phyloP scores from a whole-genome alignment of 2,329 filamentous ascomycete species.

The Magnaporthiopsis incrustans region DNA sequence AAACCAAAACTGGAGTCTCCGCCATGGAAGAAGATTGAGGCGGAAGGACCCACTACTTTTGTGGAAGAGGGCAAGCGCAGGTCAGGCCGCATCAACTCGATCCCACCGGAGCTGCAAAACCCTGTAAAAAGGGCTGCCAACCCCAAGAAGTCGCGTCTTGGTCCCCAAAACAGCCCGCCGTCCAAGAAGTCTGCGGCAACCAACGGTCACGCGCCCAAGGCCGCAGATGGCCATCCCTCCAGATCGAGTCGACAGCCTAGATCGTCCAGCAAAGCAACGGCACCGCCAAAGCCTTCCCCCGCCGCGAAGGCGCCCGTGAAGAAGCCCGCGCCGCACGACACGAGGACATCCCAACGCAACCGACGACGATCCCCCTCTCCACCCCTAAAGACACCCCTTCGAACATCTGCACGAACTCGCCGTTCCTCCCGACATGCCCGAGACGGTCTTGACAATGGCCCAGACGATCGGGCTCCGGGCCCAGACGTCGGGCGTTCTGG shows the following conservation, averaged over 20 bases:
- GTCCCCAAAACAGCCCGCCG: slow-evolving; percentile 25
- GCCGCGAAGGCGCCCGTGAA: slow-evolving; percentile 6
- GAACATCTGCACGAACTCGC: slow-evolving; percentile 33
- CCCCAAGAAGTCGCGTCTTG: slow-evolving; percentile 26
- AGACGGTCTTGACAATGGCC: slow-evolving; percentile 19
- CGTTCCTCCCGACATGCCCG: slow-evolving; percentile 31
- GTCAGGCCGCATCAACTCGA: slow-evolving; percentile 54
- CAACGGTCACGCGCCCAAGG: slow-evolving; percentile 21
- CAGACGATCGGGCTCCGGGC: slow-evolving; percentile 9
- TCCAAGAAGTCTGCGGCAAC: slow-evolving; percentile 20
- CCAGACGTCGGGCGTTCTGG: slow-evolving; percentile 10
- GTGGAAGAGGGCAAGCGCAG: slow-evolving; percentile 63
- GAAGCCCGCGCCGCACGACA: slow-evolving; percentile 12
- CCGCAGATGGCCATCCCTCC: slow-evolving; percentile 22
- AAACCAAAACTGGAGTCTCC: slow-evolving; percentile 59
- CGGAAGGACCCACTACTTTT: slow-evolving; percentile 83
- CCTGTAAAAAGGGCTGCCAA: slow-evolving; percentile 45
- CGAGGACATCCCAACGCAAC: slow-evolving; percentile 19
- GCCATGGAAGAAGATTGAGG: slow-evolving; percentile 83
- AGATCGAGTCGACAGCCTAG: slow-evolving; percentile 8
- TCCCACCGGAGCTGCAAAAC: slow-evolving; percentile 45
- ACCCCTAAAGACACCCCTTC: slow-evolving; percentile 26
- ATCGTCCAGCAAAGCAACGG: slow-evolving; percentile 8
- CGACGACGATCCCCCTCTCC: slow-evolving; percentile 35
- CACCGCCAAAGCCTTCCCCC: slow-evolving; percentile 12